phyloP scores from a whole-genome alignment of 2,329 filamentous ascomycete species.

The Coniochaeta sp. region DNA sequence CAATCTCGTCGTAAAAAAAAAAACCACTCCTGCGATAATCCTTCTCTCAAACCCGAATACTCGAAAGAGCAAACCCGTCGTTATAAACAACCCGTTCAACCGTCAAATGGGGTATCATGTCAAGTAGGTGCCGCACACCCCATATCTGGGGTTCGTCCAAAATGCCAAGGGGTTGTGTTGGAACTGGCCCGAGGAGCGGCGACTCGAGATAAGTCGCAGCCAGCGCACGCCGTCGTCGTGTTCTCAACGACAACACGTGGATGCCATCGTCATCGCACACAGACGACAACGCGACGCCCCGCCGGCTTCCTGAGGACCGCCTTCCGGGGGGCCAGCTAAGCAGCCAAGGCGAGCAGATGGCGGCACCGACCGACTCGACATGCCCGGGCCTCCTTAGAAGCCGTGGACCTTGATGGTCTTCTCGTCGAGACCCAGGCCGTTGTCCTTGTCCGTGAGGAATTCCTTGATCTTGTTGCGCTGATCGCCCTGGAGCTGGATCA shows the following conservation, averaged over 20 bases:
- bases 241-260: neutral
- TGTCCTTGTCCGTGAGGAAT: constrained; percentile 93
- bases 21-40: neutral
- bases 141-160: constrained; percentile 1
- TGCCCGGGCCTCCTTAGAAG: constrained; percentile 42
- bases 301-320: neutral
- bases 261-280: neutral
- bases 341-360: constrained; percentile 1
- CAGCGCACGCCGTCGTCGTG: too few relatives aligned
- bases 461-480: constrained; percentile 98
- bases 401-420: constrained; percentile 90
- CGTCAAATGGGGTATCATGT: constrained; percentile 2
- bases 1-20: neutral
- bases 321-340: neutral
- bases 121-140: neutral
- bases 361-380: constrained; percentile 20
- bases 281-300: neutral
- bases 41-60: neutral
- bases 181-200: neutral
- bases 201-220: neutral
- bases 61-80: neutral
- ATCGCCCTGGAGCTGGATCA: constrained; percentile 99
- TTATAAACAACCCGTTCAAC: neutral
- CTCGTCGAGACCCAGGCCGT: constrained; percentile 85
- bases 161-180: neutral